phyloP scores from a whole-genome alignment of 2,329 filamentous ascomycete genomes.

The Talaromyces marneffei region DNA sequence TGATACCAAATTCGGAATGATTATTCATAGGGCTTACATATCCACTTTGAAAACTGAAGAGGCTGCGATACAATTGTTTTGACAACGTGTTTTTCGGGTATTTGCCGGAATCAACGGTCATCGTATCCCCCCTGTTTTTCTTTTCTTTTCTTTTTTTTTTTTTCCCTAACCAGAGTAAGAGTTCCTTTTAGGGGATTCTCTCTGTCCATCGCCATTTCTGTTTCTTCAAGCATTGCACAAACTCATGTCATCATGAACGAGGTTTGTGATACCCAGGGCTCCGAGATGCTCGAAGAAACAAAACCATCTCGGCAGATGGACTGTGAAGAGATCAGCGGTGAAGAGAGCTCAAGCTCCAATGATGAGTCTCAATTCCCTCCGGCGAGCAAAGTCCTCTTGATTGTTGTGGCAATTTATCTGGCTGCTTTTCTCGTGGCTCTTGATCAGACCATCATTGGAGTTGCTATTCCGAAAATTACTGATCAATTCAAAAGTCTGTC shows the following conservation, averaged over 20 bases:
- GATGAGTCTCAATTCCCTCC: slow-evolving; percentile 14
- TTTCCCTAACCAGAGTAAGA: background rate
- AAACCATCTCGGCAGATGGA: background rate
- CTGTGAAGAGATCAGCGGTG: background rate
- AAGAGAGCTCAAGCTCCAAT: background rate
- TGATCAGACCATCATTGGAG: slow-evolving; percentile 41
- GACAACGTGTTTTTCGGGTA: background rate
- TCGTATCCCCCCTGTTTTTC: background rate
- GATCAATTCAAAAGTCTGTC: slow-evolving; percentile 42
- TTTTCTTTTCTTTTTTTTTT: background rate
- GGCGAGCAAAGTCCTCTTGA: slow-evolving; percentile 22
- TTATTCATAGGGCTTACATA: background rate
- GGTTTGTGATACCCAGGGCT: background rate
- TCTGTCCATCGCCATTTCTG: background rate
- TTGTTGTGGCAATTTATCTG: slow-evolving; percentile 32
- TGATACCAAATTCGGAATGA: background rate
- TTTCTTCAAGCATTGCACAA: background rate
- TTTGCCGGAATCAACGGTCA: background rate
- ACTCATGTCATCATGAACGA: background rate
- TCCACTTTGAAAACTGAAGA: background rate
- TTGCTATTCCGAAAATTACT: slow-evolving; percentile 45
- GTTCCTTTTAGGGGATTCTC: background rate
- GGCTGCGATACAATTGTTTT: background rate
- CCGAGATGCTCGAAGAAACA: background rate
- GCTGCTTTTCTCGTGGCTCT: slow-evolving; percentile 36